phyloP scores from a whole-genome alignment of 352 stramenopile genomes.

The Pilasporangium apinafurcum region DNA sequence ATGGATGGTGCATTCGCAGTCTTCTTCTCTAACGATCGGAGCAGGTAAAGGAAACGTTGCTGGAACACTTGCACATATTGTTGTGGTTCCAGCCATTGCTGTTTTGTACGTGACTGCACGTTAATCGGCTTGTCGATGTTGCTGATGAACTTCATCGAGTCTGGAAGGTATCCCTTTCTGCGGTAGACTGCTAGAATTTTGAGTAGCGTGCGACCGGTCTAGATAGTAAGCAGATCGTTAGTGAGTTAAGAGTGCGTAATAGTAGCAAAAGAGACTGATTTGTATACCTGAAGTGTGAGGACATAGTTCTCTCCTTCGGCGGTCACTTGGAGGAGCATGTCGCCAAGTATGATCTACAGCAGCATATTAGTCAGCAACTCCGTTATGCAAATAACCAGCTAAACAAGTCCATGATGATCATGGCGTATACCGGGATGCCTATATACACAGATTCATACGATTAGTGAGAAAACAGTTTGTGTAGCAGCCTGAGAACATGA shows the following conservation, averaged over 20 bases:
- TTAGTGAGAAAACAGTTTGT: background rate
- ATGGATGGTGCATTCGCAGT: conserved; percentile 16
- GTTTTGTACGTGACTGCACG: conserved; percentile 11
- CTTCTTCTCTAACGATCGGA: conserved; percentile 29
- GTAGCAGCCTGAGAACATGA: background rate
- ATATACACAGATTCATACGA: background rate
- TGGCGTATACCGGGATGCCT: conserved; percentile 9
- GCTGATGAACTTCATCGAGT: conserved; percentile 33
- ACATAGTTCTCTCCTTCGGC: conserved; percentile 97
- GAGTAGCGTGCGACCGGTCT: conserved; percentile 32
- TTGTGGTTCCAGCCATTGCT: conserved; percentile 26
- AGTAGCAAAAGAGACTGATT: conserved; percentile 4
- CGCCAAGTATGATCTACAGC: conserved; percentile 82
- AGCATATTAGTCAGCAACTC: no score
- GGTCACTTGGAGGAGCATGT: conserved; percentile 93
- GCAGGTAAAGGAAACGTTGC: conserved; percentile 49
- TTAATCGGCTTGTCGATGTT: conserved; percentile 31
- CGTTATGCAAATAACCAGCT: background rate
- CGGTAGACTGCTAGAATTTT: conserved; percentile 39
- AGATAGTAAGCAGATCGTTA: background rate
- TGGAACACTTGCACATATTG: conserved; percentile 36
- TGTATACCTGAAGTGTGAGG: conserved; percentile 85
- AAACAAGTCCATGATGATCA: background rate
- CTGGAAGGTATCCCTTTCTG: conserved; percentile 14
- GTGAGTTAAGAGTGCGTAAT: background rate